Evolutionary conservation across 805 yeast genomes (phyloP).

Genomic region (Saccharomyces mikatae): DNA sequence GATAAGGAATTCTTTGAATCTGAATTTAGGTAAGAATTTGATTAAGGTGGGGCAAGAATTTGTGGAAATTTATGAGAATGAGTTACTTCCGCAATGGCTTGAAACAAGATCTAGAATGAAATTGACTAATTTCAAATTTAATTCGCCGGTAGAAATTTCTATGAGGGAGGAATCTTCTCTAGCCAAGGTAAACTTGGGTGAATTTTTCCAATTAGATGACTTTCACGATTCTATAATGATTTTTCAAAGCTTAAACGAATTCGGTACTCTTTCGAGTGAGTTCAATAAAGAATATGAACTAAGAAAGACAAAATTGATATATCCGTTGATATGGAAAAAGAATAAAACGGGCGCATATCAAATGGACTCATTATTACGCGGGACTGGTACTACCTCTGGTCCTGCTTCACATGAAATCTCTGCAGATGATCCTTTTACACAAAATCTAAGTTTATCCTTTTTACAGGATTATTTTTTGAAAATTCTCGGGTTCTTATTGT

Average conservation of each 20-base stretch:
- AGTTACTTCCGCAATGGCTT: constrained; percentile 48
- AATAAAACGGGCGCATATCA: constrained; percentile 7
- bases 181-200: constrained; percentile 28
- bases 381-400: constrained; percentile 13
- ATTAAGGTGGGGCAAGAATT: constrained; percentile 34
- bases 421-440: constrained; percentile 20
- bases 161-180: constrained; percentile 53
- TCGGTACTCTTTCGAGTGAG: constrained; percentile 50
- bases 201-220: constrained; percentile 54
- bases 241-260: constrained; percentile 62
- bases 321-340: constrained; percentile 49
- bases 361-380: not conserved
- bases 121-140: constrained; percentile 49
- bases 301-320: constrained; percentile 61
- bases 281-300: constrained; percentile 64
- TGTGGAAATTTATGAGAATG: constrained; percentile 47
- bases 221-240: constrained; percentile 78
- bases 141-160: constrained; percentile 78
- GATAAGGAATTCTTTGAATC: constrained; percentile 54
- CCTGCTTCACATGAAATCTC: constrained; percentile 16
- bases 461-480: constrained; percentile 50
- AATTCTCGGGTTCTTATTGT: constrained; percentile 66
- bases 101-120: constrained; percentile 50
- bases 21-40: constrained; percentile 55
- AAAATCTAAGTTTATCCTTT: constrained; percentile 14